Conservation (phyloP, 805 yeast species). For the Peterozyma xylosa region DNA sequence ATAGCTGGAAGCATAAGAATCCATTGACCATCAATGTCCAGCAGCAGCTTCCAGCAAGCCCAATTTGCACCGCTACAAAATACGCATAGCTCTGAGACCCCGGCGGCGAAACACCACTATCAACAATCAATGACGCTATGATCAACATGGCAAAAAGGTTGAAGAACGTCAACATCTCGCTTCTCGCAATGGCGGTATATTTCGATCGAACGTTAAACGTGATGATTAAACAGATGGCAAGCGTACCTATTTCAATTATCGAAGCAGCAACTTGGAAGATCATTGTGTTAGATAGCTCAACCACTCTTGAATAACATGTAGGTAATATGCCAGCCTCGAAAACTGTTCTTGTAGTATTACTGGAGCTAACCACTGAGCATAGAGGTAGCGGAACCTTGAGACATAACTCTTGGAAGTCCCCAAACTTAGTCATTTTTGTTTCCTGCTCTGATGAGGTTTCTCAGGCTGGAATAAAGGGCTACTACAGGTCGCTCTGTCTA, state of each 20-base stretch:
- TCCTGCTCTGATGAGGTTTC: too few species aligned
- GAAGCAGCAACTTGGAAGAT: conserved; percentile 87
- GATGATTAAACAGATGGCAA: conserved; percentile 59
- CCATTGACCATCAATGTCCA: conserved; percentile 68
- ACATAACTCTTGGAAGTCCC: conserved; percentile 60
- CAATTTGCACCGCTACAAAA: conserved; percentile 78
- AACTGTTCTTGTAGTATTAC: conserved; percentile 19
- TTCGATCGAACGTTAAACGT: conserved; percentile 72
- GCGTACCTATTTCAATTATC: conserved; percentile 71
- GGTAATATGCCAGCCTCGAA: conserved; percentile 61
- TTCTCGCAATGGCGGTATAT: conserved; percentile 91
- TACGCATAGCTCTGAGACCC: conserved; percentile 68
- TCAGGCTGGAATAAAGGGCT: too few species aligned
- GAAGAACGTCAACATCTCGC: conserved; percentile 74
- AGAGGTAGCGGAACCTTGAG: conserved; percentile 65
- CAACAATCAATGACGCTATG: conserved; percentile 67
- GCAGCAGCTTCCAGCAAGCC: conserved; percentile 65
- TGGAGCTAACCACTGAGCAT: conserved; percentile 66
- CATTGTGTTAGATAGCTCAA: conserved; percentile 84
- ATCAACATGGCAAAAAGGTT: conserved; percentile 51
- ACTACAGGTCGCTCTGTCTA: too few species aligned
- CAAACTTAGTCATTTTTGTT: conserved; percentile 47
- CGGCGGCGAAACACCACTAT: conserved; percentile 90
- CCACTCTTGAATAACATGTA: conserved; percentile 76
- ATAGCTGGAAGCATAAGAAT: conserved; percentile 74